phyloP scores from a whole-genome alignment of 306 rosid species.

The Cucumis sativus region Cucumber_9930_V3 NC_026657.2:34681501-34682000 shows the following conservation, averaged over 20 bases:
- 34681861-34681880: conserved; percentile 10
- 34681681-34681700: conserved; percentile 62
- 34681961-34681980: conserved; percentile 37
- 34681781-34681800: not conserved
- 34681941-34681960: conserved; percentile 56
- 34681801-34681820: not conserved
- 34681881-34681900: not conserved
- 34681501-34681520: conserved; percentile 52
- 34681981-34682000: conserved; percentile 45
- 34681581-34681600: conserved; percentile 43
- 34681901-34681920: conserved; percentile 49
- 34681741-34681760: not conserved
- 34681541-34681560: conserved; percentile 45
- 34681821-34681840: not conserved
- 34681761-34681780: not conserved
- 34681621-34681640: conserved; percentile 33
- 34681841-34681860: not conserved
- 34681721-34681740: not conserved
- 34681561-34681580: conserved; percentile 69
- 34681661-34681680: conserved; percentile 49
- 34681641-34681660: conserved; percentile 43
- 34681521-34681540: conserved; percentile 41
- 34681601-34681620: conserved; percentile 55
- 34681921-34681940: conserved; percentile 44
- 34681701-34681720: conserved; percentile 31